Conservation (phyloP, 2,329 filamentous ascomycete species). For the Fusarium sp. region DNA sequence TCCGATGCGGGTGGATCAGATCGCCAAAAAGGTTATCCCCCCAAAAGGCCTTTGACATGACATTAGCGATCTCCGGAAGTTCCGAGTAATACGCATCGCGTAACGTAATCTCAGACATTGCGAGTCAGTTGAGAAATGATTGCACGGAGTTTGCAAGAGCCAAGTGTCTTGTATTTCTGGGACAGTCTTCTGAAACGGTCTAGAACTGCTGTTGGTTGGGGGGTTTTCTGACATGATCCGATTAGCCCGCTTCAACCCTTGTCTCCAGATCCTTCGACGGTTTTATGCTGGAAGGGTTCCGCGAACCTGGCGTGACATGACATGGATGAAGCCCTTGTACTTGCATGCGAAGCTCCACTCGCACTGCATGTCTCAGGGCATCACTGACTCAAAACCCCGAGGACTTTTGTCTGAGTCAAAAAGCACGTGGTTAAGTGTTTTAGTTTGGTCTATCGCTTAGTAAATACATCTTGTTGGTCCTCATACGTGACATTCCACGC, state of each 20-base stretch:
- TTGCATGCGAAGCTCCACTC: neutral
- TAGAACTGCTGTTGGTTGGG: neutral
- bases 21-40: constrained; percentile 48
- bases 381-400: neutral
- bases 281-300: neutral
- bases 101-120: constrained; percentile 24
- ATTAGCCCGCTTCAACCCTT: constrained; percentile 14
- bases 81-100: constrained; percentile 37
- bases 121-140: neutral
- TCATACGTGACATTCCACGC: constrained; percentile 29
- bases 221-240: neutral
- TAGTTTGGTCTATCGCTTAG: neutral
- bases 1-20: constrained; percentile 48
- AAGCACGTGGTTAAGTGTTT: neutral
- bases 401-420: neutral
- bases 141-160: neutral
- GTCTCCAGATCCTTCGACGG: neutral
- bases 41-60: constrained; percentile 46
- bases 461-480: neutral
- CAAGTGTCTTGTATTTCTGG: constrained; percentile 4
- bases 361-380: neutral
- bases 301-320: neutral
- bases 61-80: constrained; percentile 42
- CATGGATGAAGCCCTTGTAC: neutral
- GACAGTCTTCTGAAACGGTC: neutral